Evolutionary conservation across 441 rosid genomes (phyloP).

Genomic region (Adansonia madagascariensis): DNA sequence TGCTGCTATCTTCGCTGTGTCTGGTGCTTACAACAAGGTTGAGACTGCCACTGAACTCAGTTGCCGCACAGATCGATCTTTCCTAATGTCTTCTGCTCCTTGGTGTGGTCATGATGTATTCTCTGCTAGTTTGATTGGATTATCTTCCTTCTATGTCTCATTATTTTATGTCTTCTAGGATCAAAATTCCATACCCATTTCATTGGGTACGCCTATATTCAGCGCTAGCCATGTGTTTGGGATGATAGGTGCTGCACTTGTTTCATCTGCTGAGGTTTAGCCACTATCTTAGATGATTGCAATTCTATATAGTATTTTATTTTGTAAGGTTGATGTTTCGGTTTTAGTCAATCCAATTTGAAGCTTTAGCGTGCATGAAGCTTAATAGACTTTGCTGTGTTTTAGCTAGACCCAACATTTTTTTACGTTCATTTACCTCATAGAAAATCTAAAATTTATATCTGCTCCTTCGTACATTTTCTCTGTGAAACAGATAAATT

Average conservation of each 20-base stretch:
- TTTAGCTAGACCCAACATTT: neutral
- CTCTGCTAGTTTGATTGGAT: conserved; percentile 4
- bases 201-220: conserved; percentile 96
- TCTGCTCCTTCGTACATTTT: neutral
- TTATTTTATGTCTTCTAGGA: conserved; percentile 51
- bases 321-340: neutral
- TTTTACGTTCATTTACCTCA: neutral
- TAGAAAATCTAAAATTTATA: conserved; percentile 12
- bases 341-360: neutral
- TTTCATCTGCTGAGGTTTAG: conserved; percentile 83
- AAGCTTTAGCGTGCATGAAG: neutral
- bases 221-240: conserved; percentile 92
- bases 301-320: neutral
- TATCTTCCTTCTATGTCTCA: neutral
- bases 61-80: conserved; percentile 77
- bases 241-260: conserved; percentile 90
- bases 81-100: conserved; percentile 76
- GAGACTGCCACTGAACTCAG: conserved; percentile 56
- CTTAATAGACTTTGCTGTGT: neutral
- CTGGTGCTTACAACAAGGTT: conserved; percentile 91
- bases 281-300: conserved; percentile 15
- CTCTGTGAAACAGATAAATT: conserved; percentile 14
- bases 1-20: conserved; percentile 84
- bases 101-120: conserved; percentile 51
- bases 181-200: conserved; percentile 86